Conservation (phyloP, 2,329 filamentous ascomycete genomes). For the Madurella mycetomatis region DNA sequence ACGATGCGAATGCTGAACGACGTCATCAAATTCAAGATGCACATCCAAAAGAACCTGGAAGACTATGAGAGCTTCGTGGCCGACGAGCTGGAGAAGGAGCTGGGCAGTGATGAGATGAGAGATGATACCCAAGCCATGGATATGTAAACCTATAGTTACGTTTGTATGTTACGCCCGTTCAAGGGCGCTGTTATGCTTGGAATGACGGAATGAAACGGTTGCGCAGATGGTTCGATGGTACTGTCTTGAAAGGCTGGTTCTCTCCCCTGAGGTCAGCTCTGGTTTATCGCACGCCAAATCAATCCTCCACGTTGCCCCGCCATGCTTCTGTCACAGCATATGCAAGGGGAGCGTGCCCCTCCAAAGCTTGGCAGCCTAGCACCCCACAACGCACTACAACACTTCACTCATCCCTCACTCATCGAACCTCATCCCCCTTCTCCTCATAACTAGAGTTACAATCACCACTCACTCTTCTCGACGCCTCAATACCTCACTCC, state of each 20-base stretch:
- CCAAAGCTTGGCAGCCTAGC: not conserved
- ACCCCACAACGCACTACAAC: not conserved
- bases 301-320: no score
- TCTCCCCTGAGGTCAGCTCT: no score
- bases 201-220: not conserved
- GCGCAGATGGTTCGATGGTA: not conserved
- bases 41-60: constrained; percentile 86
- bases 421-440: no score
- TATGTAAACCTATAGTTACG: constrained; percentile 29
- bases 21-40: constrained; percentile 97
- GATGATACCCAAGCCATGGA: constrained; percentile 51
- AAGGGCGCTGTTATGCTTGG: not conserved
- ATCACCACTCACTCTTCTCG: not conserved
- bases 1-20: constrained; percentile 95
- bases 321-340: not conserved
- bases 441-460: not conserved
- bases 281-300: no score
- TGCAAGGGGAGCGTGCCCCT: not conserved
- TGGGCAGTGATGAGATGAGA: constrained; percentile 56
- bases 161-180: not conserved
- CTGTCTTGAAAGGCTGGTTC: not conserved
- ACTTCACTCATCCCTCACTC: no score
- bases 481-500: no score
- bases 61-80: constrained; percentile 92
- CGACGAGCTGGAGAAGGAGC: constrained; percentile 84